These are phyloP conservation scores for Sporothrix luriei DNA, from an alignment of 2,329 filamentous ascomycete species.

Conservation along the genomic window DNA sequence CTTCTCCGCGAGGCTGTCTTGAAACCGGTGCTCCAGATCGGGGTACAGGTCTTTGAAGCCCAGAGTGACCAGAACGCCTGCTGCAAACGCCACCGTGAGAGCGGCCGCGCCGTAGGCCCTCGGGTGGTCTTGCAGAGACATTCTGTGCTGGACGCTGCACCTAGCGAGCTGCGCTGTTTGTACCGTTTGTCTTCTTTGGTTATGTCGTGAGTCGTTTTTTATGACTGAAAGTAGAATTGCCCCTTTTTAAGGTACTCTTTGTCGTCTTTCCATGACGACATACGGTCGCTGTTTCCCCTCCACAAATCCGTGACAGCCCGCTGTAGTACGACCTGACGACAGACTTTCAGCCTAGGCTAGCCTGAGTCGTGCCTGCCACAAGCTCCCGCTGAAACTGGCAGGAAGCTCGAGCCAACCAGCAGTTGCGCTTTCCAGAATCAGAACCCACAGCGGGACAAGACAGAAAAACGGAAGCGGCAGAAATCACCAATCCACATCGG, in stretches of 20 bases:
- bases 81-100: slow-evolving; percentile 71
- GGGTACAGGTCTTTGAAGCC: slow-evolving; percentile 80
- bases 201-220: not conserved
- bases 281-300: slow-evolving; percentile 21
- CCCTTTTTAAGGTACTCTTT: slow-evolving; percentile 11
- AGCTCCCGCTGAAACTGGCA: slow-evolving; percentile 24
- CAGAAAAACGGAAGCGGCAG: not conserved
- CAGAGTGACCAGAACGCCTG: slow-evolving; percentile 73
- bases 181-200: slow-evolving; percentile 1
- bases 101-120: slow-evolving; percentile 67
- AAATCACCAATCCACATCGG: not conserved
- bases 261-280: slow-evolving; percentile 30
- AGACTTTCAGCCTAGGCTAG: not conserved
- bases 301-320: slow-evolving; percentile 16
- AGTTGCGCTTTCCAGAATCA: slow-evolving; percentile 25
- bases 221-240: not conserved
- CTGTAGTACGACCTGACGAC: too few relatives aligned
- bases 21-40: slow-evolving; percentile 67
- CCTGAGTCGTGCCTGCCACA: slow-evolving; percentile 18
- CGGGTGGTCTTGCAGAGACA: slow-evolving; percentile 65
- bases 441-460: slow-evolving; percentile 9
- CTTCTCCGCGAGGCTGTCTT: slow-evolving; percentile 41
- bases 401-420: slow-evolving; percentile 30
- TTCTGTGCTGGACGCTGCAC: slow-evolving; percentile 39
- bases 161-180: not conserved